Base-by-base conservation (phyloP, 805 yeast genomes). In the Blastobotrys chiropterorum region DNA sequence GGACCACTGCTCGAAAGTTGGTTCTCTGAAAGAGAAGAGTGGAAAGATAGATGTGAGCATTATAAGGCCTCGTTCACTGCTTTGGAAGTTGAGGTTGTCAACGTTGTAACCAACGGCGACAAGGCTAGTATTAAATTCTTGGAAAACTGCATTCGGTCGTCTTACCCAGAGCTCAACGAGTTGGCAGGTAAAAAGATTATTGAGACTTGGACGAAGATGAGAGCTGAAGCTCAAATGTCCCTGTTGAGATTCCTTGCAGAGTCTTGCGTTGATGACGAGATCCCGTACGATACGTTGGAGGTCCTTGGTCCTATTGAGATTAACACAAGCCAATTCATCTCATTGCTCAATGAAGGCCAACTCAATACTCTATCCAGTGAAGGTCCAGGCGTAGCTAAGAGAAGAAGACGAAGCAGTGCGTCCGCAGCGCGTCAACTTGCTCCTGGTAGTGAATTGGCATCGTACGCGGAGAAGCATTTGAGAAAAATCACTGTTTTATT, bases 381-480 rank as follows among this genome's bases (percentile, higher is more conserved):
- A 15, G 47, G 47, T 48, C 59, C 63, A 3, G 53, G 49, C 31
- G 55, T 57, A 46, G 81, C 89, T 14, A 87, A 88, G 67, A 80
- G 96, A 69, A 82, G 97, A 74, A 79, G 97, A 72, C 71, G 86
- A 58, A 44, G 66, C 22, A 59, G 73, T 44, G 83, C 94, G 1
- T 83, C 94, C 1, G 82, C 88, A 30, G 76, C 86, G 14, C 77
- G 92, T 1, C 90, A 82, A 49, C 48, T 58, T 20, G 52, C 61
- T 22, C 56, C 56, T 7, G 74, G 71, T 52, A 86, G 84, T 50
- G 86, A 81, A 52, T 77, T 90, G 44, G 81, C 85, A 11, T 77
- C 74, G 47, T 74, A 87, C 67, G 97, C 97, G 0, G 83, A 89
- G 49, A 67, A 72, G 14, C 96, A 90, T 64, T 72, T 90, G 65